Conservation (phyloP, 73 alveolate genomes). For the Paramecium primaurelia region DNA sequence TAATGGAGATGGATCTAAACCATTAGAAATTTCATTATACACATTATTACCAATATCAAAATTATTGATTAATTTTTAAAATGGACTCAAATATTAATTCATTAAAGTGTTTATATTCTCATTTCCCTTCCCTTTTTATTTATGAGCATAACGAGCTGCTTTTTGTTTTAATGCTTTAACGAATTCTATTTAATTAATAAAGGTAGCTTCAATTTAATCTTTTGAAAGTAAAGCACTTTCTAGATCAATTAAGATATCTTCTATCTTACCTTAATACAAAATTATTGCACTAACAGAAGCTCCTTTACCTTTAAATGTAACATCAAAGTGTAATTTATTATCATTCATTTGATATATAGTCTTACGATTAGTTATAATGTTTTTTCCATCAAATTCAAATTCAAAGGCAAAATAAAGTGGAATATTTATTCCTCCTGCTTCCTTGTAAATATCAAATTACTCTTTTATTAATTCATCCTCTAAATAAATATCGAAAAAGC, state of each 20-base stretch:
- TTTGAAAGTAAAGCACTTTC: conserved; percentile 25
- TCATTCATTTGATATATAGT: background rate
- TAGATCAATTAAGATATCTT: conserved; percentile 10
- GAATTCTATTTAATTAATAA: background rate
- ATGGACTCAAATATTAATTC: background rate
- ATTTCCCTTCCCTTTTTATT: background rate
- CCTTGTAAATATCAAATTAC: background rate
- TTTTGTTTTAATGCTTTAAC: conserved; percentile 9
- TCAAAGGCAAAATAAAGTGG: conserved; percentile 12
- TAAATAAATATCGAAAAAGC: conserved; percentile 17
- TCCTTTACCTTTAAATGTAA: conserved; percentile 11
- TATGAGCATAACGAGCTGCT: background rate
- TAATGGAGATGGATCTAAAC: background rate
- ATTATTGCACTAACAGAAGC: conserved; percentile 5
- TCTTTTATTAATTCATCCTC: background rate
- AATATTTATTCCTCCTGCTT: conserved; percentile 18
- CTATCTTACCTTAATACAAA: background rate
- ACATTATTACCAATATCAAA: background rate
- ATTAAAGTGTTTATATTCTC: background rate
- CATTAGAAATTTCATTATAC: background rate
- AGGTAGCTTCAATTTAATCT: conserved; percentile 15
- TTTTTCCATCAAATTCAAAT: conserved; percentile 1
- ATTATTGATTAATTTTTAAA: background rate
- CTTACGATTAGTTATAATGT: background rate
- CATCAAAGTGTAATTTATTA: background rate